Conservation (phyloP, 768 basidiomycete species). For the Suillus bovinus region DNA sequence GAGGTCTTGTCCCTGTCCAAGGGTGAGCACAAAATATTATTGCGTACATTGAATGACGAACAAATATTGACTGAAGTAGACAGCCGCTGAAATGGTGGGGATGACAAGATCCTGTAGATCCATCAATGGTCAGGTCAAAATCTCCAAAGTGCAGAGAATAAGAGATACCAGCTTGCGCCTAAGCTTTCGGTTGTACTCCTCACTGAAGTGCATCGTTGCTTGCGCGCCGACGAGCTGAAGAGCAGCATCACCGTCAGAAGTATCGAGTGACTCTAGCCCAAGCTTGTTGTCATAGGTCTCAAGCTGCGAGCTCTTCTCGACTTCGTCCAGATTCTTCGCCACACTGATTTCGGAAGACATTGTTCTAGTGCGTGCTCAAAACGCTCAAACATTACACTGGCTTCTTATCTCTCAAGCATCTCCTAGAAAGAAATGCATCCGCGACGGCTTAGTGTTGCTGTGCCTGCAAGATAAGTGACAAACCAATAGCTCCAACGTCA, state of each 20-base stretch:
- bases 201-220: constrained; percentile 51
- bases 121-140: not conserved
- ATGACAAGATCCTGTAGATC: constrained; percentile 48
- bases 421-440: constrained; percentile 11
- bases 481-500: not conserved
- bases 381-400: not conserved
- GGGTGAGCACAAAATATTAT: constrained; percentile 8
- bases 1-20: constrained; percentile 62
- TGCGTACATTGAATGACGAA: constrained; percentile 29
- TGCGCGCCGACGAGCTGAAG: constrained; percentile 58
- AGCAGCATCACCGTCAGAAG: constrained; percentile 56
- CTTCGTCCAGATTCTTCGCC: constrained; percentile 13
- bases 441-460: constrained; percentile 3
- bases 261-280: constrained; percentile 33
- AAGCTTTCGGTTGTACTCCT: constrained; percentile 58
- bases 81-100: constrained; percentile 58
- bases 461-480: constrained; percentile 14
- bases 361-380: constrained; percentile 4
- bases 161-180: constrained; percentile 54
- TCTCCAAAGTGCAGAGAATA: not conserved
- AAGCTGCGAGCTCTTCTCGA: constrained; percentile 18
- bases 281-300: constrained; percentile 36
- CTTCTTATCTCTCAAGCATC: constrained; percentile 15
- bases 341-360: constrained; percentile 22
- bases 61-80: constrained; percentile 71